Evolutionary conservation across 2,329 filamentous ascomycete species (phyloP).

Genomic region (Diatrype stigma): DNA sequence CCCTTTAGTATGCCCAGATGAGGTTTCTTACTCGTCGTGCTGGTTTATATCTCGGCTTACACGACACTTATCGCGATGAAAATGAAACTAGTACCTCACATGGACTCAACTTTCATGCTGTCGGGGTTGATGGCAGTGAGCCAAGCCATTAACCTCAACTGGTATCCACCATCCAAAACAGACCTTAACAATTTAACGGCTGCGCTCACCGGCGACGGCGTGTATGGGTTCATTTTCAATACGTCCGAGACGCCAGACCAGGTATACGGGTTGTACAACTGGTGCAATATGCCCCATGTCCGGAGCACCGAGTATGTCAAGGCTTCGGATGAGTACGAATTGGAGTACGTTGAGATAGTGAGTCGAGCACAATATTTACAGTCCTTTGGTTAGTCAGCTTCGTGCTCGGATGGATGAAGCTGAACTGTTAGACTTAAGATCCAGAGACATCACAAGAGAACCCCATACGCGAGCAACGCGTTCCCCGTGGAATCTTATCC

Average conservation of each 20-base stretch:
- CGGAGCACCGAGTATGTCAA: conserved; percentile 59
- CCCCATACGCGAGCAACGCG: conserved; percentile 71
- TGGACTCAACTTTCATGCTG: neutral
- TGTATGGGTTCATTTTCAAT: conserved; percentile 73
- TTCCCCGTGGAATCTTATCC: conserved; percentile 69
- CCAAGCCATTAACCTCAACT: conserved; percentile 38
- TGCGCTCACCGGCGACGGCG: conserved; percentile 55
- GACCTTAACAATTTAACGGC: conserved; percentile 57
- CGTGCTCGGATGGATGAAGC: conserved; percentile 1
- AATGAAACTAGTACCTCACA: neutral
- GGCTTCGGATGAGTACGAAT: conserved; percentile 50
- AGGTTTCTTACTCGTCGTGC: too few relatives aligned
- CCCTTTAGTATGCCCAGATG: too few relatives aligned
- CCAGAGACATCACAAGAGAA: conserved; percentile 81
- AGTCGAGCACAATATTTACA: conserved; percentile 22
- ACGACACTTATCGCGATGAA: neutral
- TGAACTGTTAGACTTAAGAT: conserved; percentile 41
- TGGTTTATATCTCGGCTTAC: neutral
- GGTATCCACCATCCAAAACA: conserved; percentile 54
- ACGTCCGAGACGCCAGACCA: conserved; percentile 53
- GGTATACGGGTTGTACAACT: conserved; percentile 67
- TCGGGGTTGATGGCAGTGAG: neutral
- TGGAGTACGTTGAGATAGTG: conserved; percentile 74
- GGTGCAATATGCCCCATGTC: conserved; percentile 88
- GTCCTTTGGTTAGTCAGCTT: neutral